These are phyloP conservation scores for Zygotorulaspora chibaensis DNA, from an alignment of 805 yeast genomes.

Conservation along the genomic window DNA sequence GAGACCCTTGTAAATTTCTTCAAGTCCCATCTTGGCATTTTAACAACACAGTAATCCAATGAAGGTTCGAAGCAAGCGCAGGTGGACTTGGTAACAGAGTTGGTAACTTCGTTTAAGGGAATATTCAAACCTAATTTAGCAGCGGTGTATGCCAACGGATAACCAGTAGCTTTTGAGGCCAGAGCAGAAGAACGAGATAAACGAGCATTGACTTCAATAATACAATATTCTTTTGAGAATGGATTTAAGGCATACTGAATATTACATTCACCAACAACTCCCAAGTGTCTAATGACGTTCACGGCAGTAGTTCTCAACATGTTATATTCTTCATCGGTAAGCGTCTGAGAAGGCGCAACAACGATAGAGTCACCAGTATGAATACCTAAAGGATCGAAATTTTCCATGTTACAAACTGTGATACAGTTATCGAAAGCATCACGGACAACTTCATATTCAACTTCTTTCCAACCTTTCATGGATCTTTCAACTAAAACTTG, in stretches of 20 bases:
- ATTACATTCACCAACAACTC: constrained; percentile 99
- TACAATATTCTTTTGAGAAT: constrained; percentile 88
- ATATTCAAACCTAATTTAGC: constrained; percentile 93
- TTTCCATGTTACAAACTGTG: constrained; percentile 99
- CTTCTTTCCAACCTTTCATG: constrained; percentile 99
- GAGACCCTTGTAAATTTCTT: constrained; percentile 93
- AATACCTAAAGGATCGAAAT: constrained; percentile 96
- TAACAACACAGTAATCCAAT: constrained; percentile 91
- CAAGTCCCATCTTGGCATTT: constrained; percentile 98
- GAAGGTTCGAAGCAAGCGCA: constrained; percentile 98
- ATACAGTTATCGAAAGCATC: constrained; percentile 97
- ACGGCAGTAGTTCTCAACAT: constrained; percentile 98
- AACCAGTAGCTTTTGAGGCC: constrained; percentile 98
- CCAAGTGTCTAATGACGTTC: constrained; percentile 92
- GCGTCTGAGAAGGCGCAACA: constrained; percentile 97
- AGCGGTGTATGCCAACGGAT: constrained; percentile 96
- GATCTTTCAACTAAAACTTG: constrained; percentile 94
- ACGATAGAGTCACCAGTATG: constrained; percentile 99
- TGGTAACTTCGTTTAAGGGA: constrained; percentile 85
- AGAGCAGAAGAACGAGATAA: constrained; percentile 97
- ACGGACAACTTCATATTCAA: constrained; percentile 97
- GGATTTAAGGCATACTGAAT: constrained; percentile 96
- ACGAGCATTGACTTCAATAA: constrained; percentile 97
- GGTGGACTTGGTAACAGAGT: constrained; percentile 89
- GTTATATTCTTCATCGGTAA: constrained; percentile 94